Evolutionary conservation across 192 early-diverging fungal species (phyloP).

Genomic region (Coemansia reversa): DNA sequence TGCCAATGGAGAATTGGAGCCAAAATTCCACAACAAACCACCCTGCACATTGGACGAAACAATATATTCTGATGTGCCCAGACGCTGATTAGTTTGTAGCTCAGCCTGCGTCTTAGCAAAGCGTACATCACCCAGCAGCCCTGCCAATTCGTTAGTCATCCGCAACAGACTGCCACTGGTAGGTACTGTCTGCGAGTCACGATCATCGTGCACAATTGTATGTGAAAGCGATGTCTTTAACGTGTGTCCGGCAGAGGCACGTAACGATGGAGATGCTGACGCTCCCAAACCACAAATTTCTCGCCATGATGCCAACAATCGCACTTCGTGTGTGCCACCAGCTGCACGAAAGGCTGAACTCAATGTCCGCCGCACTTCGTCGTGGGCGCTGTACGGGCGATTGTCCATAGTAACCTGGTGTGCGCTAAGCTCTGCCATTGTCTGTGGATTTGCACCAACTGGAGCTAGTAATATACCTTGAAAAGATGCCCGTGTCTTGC

Average conservation of each 20-base stretch:
- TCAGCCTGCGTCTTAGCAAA: constrained; percentile 71
- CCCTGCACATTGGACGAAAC: constrained; percentile 54
- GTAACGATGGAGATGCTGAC: constrained; percentile 57
- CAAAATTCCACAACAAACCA: constrained; percentile 68
- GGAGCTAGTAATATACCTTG: constrained; percentile 64
- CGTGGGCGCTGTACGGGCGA: constrained; percentile 67
- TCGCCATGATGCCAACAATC: constrained; percentile 77
- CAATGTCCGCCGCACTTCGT: constrained; percentile 67
- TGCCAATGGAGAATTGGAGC: constrained; percentile 59
- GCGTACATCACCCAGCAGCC: constrained; percentile 72
- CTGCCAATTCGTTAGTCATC: constrained; percentile 66
- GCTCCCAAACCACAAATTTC: constrained; percentile 60
- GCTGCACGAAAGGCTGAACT: constrained; percentile 39
- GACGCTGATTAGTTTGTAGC: constrained; percentile 59
- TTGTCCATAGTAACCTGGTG: constrained; percentile 65
- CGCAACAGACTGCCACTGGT: constrained; percentile 62
- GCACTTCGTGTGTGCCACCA: constrained; percentile 61
- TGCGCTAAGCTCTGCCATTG: constrained; percentile 62
- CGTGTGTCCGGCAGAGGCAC: constrained; percentile 77
- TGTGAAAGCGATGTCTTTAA: constrained; percentile 79
- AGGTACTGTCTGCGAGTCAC: constrained; percentile 79
- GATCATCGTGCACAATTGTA: constrained; percentile 64
- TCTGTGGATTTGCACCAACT: constrained; percentile 69
- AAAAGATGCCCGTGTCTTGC: constrained; percentile 65
- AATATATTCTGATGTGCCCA: constrained; percentile 57